phyloP scores from a whole-genome alignment of 2,329 filamentous ascomycete species.

The Hypoxylon sp. region DNA sequence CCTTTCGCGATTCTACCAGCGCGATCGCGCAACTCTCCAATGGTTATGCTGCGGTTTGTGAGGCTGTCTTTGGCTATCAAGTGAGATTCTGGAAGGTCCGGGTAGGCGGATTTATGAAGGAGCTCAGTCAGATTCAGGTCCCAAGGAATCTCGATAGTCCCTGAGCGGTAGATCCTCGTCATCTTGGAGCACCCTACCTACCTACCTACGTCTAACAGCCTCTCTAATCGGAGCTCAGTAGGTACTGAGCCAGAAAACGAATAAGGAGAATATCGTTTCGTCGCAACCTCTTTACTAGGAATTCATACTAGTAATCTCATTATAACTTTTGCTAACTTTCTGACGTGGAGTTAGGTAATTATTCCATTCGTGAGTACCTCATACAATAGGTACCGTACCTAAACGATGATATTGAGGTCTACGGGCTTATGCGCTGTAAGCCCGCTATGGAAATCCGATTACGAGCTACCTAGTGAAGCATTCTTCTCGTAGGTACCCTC shows the following conservation, averaged over 20 bases:
- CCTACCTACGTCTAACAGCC: background rate
- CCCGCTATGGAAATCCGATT: constrained; percentile 5
- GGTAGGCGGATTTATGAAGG: constrained; percentile 56
- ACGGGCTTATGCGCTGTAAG: background rate
- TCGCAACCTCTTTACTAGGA: background rate
- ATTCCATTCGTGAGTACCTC: background rate
- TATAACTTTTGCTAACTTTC: background rate
- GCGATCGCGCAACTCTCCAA: constrained; percentile 59
- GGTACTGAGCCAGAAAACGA: background rate
- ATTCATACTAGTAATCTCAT: background rate
- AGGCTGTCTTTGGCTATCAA: constrained; percentile 61
- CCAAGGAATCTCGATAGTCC: constrained; percentile 55
- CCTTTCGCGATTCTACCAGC: constrained; percentile 61
- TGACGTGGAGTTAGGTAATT: background rate
- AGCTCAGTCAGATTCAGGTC: constrained; percentile 62
- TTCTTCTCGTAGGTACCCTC: constrained; percentile 7
- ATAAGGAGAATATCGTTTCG: background rate
- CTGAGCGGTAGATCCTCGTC: constrained; percentile 56
- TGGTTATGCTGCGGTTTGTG: constrained; percentile 61
- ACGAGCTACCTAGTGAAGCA: constrained; percentile 5
- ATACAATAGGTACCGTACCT: background rate
- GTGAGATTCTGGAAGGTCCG: constrained; percentile 58
- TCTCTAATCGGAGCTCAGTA: background rate
- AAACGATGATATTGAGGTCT: constrained; percentile 12
- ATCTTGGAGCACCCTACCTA: constrained; percentile 1